phyloP scores from a whole-genome alignment of 2,329 filamentous ascomycete genomes.

The Alternaria tenuissima region DNA sequence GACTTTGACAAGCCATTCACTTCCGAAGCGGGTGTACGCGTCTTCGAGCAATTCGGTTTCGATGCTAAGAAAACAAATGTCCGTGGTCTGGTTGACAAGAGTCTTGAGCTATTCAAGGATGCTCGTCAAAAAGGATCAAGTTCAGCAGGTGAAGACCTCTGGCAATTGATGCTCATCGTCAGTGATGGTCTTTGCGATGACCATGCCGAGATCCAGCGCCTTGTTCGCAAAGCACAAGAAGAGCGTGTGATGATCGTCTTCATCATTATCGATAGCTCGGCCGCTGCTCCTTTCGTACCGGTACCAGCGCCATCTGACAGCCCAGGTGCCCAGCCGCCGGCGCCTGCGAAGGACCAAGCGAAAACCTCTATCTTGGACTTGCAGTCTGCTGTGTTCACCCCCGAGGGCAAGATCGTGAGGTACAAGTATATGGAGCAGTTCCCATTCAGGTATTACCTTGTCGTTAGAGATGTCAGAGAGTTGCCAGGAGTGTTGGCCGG shows the following conservation, averaged over 20 bases:
- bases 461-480: constrained; percentile 91
- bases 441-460: constrained; percentile 95
- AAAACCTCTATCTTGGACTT: constrained; percentile 83
- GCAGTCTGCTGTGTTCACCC: constrained; percentile 83
- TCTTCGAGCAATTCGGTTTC: constrained; percentile 86
- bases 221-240: constrained; percentile 88
- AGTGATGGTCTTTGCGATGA: constrained; percentile 94
- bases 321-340: constrained; percentile 14
- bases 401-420: constrained; percentile 75
- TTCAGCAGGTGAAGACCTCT: constrained; percentile 72
- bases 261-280: constrained; percentile 82
- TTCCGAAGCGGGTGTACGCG: constrained; percentile 80
- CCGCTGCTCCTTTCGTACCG: constrained; percentile 19
- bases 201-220: constrained; percentile 80
- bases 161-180: constrained; percentile 93
- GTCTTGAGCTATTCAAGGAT: constrained; percentile 80
- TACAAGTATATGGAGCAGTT: constrained; percentile 94
- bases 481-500: constrained; percentile 87
- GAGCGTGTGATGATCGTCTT: constrained; percentile 98
- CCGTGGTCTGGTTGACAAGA: constrained; percentile 75
- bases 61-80: constrained; percentile 88
- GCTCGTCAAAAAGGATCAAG: constrained; percentile 69
- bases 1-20: constrained; percentile 84
- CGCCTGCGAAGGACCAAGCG: constrained; percentile 53
- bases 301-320: constrained; percentile 8